These are phyloP conservation scores for Arabidopsis suecica DNA, from an alignment of 345 rosid genomes.

Conservation along the genomic window DNA sequence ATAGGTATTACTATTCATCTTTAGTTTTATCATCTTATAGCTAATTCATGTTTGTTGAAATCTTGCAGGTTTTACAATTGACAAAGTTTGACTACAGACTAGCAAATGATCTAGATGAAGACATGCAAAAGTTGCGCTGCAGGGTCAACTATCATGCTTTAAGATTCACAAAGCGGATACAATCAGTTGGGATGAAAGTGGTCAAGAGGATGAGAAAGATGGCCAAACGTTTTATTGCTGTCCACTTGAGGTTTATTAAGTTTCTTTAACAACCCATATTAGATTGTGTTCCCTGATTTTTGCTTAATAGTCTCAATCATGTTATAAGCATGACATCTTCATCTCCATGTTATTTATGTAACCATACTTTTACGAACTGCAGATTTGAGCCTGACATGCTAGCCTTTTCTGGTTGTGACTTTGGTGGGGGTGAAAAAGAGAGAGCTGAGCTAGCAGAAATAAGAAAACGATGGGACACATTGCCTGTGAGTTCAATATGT, in stretches of 20 bases:
- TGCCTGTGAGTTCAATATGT: slow-evolving; percentile 74
- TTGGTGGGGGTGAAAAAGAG: slow-evolving; percentile 99
- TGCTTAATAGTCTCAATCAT: slow-evolving; percentile 8
- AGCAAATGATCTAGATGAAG: slow-evolving; percentile 83
- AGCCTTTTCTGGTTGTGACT: slow-evolving; percentile 99
- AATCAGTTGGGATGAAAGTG: slow-evolving; percentile 72
- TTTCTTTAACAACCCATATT: neutral
- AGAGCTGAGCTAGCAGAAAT: slow-evolving; percentile 85
- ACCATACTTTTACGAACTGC: slow-evolving; percentile 27
- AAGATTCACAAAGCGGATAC: slow-evolving; percentile 86
- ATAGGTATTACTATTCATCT: neutral
- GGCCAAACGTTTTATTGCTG: slow-evolving; percentile 82
- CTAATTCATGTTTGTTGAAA: slow-evolving; percentile 22
- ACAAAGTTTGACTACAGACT: slow-evolving; percentile 98
- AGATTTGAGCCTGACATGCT: slow-evolving; percentile 99
- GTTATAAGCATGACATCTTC: slow-evolving; percentile 12
- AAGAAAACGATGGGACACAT: slow-evolving; percentile 94
- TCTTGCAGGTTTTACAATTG: slow-evolving; percentile 91
- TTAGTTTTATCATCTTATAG: neutral
- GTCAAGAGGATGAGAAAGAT: slow-evolving; percentile 77
- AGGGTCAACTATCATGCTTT: slow-evolving; percentile 91
- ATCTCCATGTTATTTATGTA: slow-evolving; percentile 12
- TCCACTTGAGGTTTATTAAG: slow-evolving; percentile 80
- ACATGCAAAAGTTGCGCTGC: slow-evolving; percentile 92
- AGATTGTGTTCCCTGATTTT: slow-evolving; percentile 1